Base-by-base conservation (phyloP, 352 stramenopile genomes). In the Pythium dissotocum region DNA sequence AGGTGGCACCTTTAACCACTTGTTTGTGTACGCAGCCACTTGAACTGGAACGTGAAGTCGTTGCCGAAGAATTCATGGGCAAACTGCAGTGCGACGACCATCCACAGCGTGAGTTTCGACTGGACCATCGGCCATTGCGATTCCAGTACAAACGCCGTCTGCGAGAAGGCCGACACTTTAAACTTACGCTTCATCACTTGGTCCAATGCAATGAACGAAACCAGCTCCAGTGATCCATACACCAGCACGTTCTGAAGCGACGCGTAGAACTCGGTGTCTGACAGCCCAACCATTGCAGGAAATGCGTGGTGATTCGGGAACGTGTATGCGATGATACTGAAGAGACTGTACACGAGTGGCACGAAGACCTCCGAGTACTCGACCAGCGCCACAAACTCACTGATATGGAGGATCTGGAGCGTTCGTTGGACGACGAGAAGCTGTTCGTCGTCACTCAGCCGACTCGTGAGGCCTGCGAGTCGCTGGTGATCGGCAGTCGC, bases 351-450 rank as follows among this genome's bases (percentile, higher is more conserved):
- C 26, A 76, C 54, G 32, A 76, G 55, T 1, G 72, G 76, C 6
- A 79, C 62, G 51, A 79, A 74, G 1, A 79, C 65, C 49, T 79
- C 73, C 0, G 64, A 65, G 61, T 75, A 82, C 57, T 82, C 76
- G n/a, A 78, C 38, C 13, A 80, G 57, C 44, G 77, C 26, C 0
- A 77, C 42, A 61, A 80, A 77, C 58, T 78, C 70, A 55, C 68
- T 54, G 36, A 70, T 70, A n/a, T 77, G 60, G 4, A 80, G 67
- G 4, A 80, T 67, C 7, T 56, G 63, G 1, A 69, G 36, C 12
- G 56, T 73, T 59, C 75, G 63, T 28, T 69, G 63, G 2, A 76
- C 70, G 5, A 72, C 30, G 10, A 64, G n/a, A n/a, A 66, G 58
- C 26, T 67, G 49, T 14, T 62, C 58, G 8, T 58, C 24, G 3